Evolutionary conservation across 2,329 filamentous ascomycete genomes (phyloP), one percentile per base, ranked within the genome.

Genomic region (Beauveria pseudobassiana): DNA sequence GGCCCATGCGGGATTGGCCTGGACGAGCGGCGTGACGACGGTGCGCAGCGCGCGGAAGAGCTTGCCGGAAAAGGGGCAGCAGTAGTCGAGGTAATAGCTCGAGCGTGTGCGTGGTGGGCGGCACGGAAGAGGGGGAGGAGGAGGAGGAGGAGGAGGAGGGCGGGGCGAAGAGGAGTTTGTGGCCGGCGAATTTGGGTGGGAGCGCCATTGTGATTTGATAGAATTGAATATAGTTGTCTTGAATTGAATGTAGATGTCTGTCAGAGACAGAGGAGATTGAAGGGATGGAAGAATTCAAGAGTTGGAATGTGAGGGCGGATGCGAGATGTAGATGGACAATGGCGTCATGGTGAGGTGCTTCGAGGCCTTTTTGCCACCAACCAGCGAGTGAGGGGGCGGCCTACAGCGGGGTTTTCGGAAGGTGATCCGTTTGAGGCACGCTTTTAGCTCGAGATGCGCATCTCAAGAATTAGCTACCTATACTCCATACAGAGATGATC

Each of bases 11-110:
- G 89, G 86, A 68, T 86, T 86, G 55, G 79, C 68, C 64, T 81
- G 79, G 67, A 96, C 80, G 53, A 84, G 73, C 1, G 90, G 87
- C 63, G 84, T 78, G 63, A 96, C 83, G 34, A 79, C 75, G 62
- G 75, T 78, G 75, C 88, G 87, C 68, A 97, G 76, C 2, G 89
- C 93, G 65, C 87, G 84, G 83, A 95, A 97, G 69, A 92, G 76
- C 71, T 80, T 80, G 64, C 80, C 81, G n/a, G 79, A 82, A 73
- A 78, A 85, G 46, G 91, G 92, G 74, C 93, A 97, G 71, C 91
- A 89, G 78, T 96, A 97, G 80, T 97, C 93, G 67, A 96, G 86
- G 75, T 90, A 87, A 87, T 57, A 88, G 65, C 72, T 88, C 85
- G 55, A 87, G 72, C 0, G 84, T 87, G 76, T 87, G 84, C 18